Evolutionary conservation across 2,329 filamentous ascomycete species (phyloP).

Genomic region (Aspergillus udagawae): DNA sequence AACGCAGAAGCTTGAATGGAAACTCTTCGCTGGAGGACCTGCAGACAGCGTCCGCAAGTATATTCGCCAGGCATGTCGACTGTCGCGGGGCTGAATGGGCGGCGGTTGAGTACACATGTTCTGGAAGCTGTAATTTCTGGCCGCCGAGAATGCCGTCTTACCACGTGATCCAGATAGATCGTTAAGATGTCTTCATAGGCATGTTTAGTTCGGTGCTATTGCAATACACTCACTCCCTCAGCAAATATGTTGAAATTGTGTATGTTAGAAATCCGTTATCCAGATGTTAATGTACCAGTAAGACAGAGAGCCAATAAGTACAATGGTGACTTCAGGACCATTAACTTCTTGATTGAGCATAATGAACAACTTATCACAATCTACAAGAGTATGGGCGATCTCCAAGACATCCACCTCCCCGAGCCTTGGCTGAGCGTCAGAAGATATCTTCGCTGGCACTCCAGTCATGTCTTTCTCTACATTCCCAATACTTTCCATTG

Average conservation of each 20-base stretch:
- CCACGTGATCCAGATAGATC: not conserved
- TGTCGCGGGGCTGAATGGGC: not conserved
- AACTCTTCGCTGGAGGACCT: slow-evolving; percentile 30
- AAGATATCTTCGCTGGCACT: slow-evolving; percentile 73
- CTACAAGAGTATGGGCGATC: not conserved
- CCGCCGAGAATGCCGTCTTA: not conserved
- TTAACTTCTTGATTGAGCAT: not conserved
- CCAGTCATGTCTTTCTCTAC: slow-evolving; percentile 61
- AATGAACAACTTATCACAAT: not conserved
- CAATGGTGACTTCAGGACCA: not conserved
- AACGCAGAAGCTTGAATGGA: slow-evolving; percentile 18
- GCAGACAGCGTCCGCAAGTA: slow-evolving; percentile 39
- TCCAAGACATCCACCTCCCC: not conserved
- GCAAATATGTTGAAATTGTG: not conserved
- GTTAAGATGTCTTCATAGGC: not conserved
- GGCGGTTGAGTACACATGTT: not conserved
- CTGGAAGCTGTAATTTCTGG: not conserved
- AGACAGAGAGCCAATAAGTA: not conserved
- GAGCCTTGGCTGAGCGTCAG: not conserved
- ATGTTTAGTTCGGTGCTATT: not conserved
- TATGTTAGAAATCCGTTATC: not conserved
- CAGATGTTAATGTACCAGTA: not conserved
- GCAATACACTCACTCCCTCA: not conserved
- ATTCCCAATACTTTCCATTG: slow-evolving; percentile 83
- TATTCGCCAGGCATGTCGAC: slow-evolving; percentile 37